Evolutionary conservation across 176 grass and related monocot species (phyloP).

Genomic region (Aegilops sharonensis): DNA sequence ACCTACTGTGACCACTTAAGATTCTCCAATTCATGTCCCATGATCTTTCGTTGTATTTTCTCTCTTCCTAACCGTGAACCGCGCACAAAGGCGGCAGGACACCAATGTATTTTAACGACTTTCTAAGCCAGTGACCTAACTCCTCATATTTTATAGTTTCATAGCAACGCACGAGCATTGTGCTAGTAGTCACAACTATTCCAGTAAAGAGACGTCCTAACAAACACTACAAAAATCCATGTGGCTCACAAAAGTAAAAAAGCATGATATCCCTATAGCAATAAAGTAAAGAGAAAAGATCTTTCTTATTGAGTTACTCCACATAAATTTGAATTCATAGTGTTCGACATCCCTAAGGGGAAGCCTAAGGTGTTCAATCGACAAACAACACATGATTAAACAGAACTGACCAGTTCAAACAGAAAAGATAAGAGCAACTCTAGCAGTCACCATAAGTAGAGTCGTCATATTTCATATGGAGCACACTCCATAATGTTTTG

Average conservation of each 20-base stretch:
- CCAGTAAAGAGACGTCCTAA: neutral
- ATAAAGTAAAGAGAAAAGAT: neutral
- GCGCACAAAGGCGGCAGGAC: too few species aligned
- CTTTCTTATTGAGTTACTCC: neutral
- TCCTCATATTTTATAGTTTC: too few species aligned
- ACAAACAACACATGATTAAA: neutral
- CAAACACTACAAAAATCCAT: neutral
- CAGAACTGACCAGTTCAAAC: conserved; percentile 8
- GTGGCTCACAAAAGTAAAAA: conserved; percentile 1
- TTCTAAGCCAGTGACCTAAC: too few species aligned
- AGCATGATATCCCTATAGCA: neutral
- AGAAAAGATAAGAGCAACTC: neutral
- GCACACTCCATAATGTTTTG: too few species aligned
- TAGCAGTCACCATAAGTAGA: too few species aligned
- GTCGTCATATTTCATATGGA: too few species aligned
- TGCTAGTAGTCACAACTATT: neutral
- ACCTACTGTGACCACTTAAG: too few species aligned
- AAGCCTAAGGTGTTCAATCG: neutral
- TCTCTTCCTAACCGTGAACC: too few species aligned
- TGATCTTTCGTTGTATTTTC: too few species aligned
- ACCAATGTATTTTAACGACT: too few species aligned
- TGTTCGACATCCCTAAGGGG: neutral
- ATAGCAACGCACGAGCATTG: too few species aligned
- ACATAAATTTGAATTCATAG: neutral
- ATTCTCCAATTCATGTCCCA: too few species aligned